These are phyloP conservation scores for Epicoccum sorghinum DNA, from an alignment of 2,329 filamentous ascomycete genomes.

Conservation along the genomic window DNA sequence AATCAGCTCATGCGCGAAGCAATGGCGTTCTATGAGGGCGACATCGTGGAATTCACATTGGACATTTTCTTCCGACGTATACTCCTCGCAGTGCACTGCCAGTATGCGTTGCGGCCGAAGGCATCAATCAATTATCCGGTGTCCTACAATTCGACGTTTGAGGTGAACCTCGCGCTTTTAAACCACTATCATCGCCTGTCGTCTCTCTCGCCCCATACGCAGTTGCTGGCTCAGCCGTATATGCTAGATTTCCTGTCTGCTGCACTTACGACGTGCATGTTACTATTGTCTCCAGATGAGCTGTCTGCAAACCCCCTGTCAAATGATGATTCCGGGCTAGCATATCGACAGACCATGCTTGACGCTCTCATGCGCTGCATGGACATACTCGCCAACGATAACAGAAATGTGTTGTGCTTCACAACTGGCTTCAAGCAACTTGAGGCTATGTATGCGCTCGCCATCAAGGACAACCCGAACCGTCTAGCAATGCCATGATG, in stretches of 20 bases:
- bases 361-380: slow-evolving; percentile 22
- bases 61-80: slow-evolving; percentile 39
- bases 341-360: slow-evolving; percentile 23
- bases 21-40: slow-evolving; percentile 12
- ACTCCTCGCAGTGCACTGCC: slow-evolving; percentile 35
- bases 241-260: slow-evolving; percentile 31
- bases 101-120: slow-evolving; percentile 27
- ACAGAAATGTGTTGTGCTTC: slow-evolving; percentile 23
- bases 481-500: too few species aligned
- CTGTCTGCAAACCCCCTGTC: slow-evolving; percentile 14
- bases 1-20: slow-evolving; percentile 15
- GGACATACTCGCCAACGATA: slow-evolving; percentile 23
- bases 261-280: slow-evolving; percentile 25
- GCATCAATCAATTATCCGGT: slow-evolving; percentile 29
- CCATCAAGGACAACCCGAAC: background rate
- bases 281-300: slow-evolving; percentile 14
- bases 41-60: slow-evolving; percentile 17
- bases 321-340: slow-evolving; percentile 4
- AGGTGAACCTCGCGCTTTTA: slow-evolving; percentile 38
- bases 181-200: slow-evolving; percentile 34
- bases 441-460: slow-evolving; percentile 12
- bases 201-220: slow-evolving; percentile 20
- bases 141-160: slow-evolving; percentile 43
- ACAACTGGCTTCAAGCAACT: slow-evolving; percentile 21
- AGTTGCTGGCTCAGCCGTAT: slow-evolving; percentile 25